Evolutionary conservation across 768 basidiomycete genomes (phyloP).

Genomic region (Amanita pallidorosea): DNA sequence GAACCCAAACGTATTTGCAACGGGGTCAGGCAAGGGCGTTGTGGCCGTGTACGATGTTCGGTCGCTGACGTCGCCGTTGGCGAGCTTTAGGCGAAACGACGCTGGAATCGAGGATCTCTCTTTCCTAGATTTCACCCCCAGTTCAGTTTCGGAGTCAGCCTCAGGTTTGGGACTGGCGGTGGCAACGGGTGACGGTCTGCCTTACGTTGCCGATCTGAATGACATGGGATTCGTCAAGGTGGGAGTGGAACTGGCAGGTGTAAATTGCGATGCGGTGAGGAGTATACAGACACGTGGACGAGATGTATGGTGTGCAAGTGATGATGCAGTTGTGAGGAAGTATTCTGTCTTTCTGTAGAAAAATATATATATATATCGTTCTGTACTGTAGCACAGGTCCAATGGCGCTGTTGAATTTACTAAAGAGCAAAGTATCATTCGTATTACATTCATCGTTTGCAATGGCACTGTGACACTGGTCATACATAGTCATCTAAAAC

Average conservation of each 20-base stretch:
- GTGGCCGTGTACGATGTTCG: slow-evolving; percentile 47
- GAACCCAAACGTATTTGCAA: slow-evolving; percentile 36
- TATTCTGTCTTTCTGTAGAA: slow-evolving; percentile 17
- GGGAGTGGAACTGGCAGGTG: slow-evolving; percentile 41
- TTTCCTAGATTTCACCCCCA: slow-evolving; percentile 14
- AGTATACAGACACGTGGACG: slow-evolving; percentile 21
- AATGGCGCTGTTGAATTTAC: too few relatives aligned
- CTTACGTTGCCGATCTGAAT: slow-evolving; percentile 36
- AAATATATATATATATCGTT: too few relatives aligned
- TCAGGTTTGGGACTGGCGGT: slow-evolving; percentile 27
- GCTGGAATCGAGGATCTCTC: slow-evolving; percentile 40
- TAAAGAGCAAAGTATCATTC: too few relatives aligned
- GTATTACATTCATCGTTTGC: too few relatives aligned
- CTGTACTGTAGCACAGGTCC: too few relatives aligned
- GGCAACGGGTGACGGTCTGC: slow-evolving; percentile 49
- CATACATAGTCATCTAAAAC: too few relatives aligned
- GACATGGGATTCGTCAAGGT: slow-evolving; percentile 28
- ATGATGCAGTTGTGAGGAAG: slow-evolving; percentile 51
- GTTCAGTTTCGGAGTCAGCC: not conserved
- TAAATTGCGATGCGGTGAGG: slow-evolving; percentile 51
- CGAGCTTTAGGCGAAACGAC: slow-evolving; percentile 32
- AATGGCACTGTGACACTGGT: too few relatives aligned
- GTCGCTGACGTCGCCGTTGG: slow-evolving; percentile 23
- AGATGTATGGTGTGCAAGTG: slow-evolving; percentile 47
- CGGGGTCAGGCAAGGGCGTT: slow-evolving; percentile 46